These are phyloP conservation scores for Phaeoacremonium minimum DNA, from an alignment of 2,329 filamentous ascomycete species.

Conservation along the genomic window DNA sequence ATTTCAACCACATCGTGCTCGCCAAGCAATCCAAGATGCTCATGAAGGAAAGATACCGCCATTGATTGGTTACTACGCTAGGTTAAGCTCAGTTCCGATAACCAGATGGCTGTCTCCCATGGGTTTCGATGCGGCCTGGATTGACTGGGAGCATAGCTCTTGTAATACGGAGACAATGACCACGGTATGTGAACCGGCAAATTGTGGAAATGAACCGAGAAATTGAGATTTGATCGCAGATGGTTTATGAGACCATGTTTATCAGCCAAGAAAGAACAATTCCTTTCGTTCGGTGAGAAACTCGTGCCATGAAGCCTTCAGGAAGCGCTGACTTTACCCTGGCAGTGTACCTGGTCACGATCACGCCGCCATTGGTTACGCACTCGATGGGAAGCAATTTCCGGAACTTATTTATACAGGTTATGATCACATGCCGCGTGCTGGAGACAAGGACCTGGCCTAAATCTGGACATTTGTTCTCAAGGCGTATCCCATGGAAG, in stretches of 20 bases:
- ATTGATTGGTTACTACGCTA: slow-evolving; percentile 35
- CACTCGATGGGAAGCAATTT: too few relatives aligned
- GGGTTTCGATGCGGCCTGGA: slow-evolving; percentile 36
- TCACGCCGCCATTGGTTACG: slow-evolving; percentile 40
- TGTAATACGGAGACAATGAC: slow-evolving; percentile 47
- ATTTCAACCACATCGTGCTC: slow-evolving; percentile 38
- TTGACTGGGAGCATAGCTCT: slow-evolving; percentile 43
- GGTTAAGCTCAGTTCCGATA: slow-evolving; percentile 31
- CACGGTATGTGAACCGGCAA: slow-evolving; percentile 15
- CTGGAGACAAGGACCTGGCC: too few relatives aligned
- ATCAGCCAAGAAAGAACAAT: slow-evolving; percentile 39
- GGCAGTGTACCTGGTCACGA: slow-evolving; percentile 37
- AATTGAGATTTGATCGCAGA: slow-evolving; percentile 14
- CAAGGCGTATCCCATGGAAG: too few relatives aligned
- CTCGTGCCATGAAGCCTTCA: not conserved
- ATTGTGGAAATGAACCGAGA: not conserved
- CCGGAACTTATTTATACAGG: too few relatives aligned
- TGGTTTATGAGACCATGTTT: slow-evolving; percentile 41
- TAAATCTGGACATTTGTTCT: too few relatives aligned
- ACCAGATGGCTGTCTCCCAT: slow-evolving; percentile 35
- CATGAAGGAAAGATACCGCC: slow-evolving; percentile 39
- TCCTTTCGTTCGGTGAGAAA: slow-evolving; percentile 34
- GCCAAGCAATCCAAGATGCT: slow-evolving; percentile 40
- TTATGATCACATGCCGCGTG: too few relatives aligned
- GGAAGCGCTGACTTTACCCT: not conserved